Base-by-base conservation (phyloP, 345 rosid species). In the Sisymbrium altissimum region DNA sequence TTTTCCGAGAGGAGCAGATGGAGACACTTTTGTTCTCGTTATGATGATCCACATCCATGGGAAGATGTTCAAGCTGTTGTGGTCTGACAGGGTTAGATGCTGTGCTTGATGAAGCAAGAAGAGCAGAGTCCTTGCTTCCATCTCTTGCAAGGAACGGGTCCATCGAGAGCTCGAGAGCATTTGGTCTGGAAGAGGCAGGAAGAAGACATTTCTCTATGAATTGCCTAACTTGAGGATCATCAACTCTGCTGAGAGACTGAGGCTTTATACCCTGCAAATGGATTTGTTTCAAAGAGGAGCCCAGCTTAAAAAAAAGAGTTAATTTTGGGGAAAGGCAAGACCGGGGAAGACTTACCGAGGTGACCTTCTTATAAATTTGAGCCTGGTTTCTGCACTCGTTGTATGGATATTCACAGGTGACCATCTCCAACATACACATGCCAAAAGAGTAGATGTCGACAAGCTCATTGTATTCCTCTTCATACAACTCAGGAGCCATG, bases 401-500 rank as follows among this genome's bases (percentile, higher is more conserved):
- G 41, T 89, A 92, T 1, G 97, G 97, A 63, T 86, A 86, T 64
- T 92, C 97, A 66, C 87, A 88, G 7, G 96, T 92, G 39, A 92
- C 86, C 94, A 89, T 92, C 84, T 92, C 98, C 82, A 92, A 77
- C 57, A 92, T 77, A 79, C 96, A 89, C 98, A 92, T 92, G 32
- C 98, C 98, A 62, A 92, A 92, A 3, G 98, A 87, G 63, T 92
- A 92, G 57, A 92, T 82, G 76, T 89, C 98, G 12, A 90, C 96
- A 50, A 92, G 81, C 79, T 89, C 96, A 72, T 88, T 88, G 72
- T 92, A 92, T 61, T 83, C 92, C 83, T 92, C 98, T 71, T 88
- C 87, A 70, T 92, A 92, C 23, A 92, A 86, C 54, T 92, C 98
- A n/a, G 98, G 98, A 3, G 98, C 97, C 97, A 92, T 92, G 77